A percentile compares a stretch with the other conserved stretches of the same genome.
phyloP scores from a whole-genome alignment of 2,329 filamentous ascomycete species.

The Diplodia mutila region DNA sequence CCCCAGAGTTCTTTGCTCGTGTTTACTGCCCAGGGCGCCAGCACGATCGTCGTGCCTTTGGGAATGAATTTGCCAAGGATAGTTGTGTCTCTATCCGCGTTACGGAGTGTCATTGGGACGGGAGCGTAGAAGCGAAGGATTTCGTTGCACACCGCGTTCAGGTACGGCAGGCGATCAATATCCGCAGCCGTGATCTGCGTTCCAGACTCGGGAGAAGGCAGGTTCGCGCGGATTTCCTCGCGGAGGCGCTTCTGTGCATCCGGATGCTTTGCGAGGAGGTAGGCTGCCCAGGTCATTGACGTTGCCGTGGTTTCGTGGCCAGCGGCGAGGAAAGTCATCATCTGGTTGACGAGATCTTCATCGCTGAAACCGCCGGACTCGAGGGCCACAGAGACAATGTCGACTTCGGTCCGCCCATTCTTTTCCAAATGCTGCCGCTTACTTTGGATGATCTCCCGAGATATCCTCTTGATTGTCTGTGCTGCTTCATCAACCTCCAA shows the following conservation, averaged over 20 bases:
- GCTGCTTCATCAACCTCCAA: conserved; percentile 43
- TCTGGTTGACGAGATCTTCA: conserved; percentile 80
- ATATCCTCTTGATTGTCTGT: conserved; percentile 59
- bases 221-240: conserved; percentile 52
- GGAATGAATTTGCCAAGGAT: conserved; percentile 69
- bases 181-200: conserved; percentile 56
- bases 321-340: conserved; percentile 88
- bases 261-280: conserved; percentile 56
- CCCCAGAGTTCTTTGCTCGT: conserved; percentile 74
- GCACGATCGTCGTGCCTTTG: conserved; percentile 69
- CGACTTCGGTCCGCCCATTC: conserved; percentile 58
- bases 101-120: conserved; percentile 71
- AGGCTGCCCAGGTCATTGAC: conserved; percentile 59
- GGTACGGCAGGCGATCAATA: conserved; percentile 76
- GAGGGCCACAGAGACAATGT: conserved; percentile 81
- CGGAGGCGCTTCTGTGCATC: conserved; percentile 54
- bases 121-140: conserved; percentile 73
- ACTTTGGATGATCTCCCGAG: conserved; percentile 68
- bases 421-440: conserved; percentile 65
- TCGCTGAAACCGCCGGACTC: conserved; percentile 76
- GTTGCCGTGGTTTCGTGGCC: conserved; percentile 62
- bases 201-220: conserved; percentile 48
- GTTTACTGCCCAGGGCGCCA: conserved; percentile 72
- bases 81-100: conserved; percentile 65
- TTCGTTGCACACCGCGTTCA: conserved; percentile 79